phyloP scores from a whole-genome alignment of 495 filamentous ascomycete genomes.

The Melanomma pulvis-pyrius region DNA sequence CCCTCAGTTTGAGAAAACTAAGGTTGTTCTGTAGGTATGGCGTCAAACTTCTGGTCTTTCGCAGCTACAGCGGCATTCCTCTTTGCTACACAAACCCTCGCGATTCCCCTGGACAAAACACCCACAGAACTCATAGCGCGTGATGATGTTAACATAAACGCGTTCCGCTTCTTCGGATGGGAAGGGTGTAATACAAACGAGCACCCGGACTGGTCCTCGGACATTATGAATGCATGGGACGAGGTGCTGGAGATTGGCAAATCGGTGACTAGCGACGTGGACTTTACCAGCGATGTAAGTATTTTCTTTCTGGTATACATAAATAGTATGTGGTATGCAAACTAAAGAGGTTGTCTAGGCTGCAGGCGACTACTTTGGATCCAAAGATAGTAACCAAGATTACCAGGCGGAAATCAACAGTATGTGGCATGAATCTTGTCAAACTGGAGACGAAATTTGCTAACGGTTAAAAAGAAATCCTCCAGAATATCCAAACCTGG shows the following conservation, averaged over 20 bases:
- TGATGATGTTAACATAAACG: conserved; percentile 4
- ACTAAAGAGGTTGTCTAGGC: background rate
- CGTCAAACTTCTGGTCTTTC: background rate
- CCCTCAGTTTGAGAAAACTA: too few relatives aligned
- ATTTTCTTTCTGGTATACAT: too few relatives aligned
- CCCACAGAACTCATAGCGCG: too few relatives aligned
- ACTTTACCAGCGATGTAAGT: conserved; percentile 9
- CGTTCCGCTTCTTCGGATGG: conserved; percentile 6
- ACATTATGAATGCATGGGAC: conserved; percentile 8
- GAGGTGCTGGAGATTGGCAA: conserved; percentile 12
- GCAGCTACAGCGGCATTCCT: conserved; percentile 1
- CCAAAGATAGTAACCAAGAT: conserved; percentile 7
- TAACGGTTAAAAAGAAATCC: conserved; percentile 5
- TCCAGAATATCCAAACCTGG: conserved; percentile 17
- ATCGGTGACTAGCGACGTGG: conserved; percentile 6
- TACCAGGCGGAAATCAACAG: conserved; percentile 11
- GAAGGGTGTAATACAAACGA: conserved; percentile 1
- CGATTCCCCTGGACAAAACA: conserved; percentile 5
- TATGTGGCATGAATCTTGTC: background rate
- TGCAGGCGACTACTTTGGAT: conserved; percentile 7
- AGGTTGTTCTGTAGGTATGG: too few relatives aligned
- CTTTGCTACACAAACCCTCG: background rate
- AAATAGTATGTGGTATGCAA: background rate
- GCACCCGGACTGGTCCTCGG: background rate
- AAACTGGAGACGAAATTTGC: background rate